Conservation (phyloP, 441 rosid genomes). For the Erodium texanum region DNA sequence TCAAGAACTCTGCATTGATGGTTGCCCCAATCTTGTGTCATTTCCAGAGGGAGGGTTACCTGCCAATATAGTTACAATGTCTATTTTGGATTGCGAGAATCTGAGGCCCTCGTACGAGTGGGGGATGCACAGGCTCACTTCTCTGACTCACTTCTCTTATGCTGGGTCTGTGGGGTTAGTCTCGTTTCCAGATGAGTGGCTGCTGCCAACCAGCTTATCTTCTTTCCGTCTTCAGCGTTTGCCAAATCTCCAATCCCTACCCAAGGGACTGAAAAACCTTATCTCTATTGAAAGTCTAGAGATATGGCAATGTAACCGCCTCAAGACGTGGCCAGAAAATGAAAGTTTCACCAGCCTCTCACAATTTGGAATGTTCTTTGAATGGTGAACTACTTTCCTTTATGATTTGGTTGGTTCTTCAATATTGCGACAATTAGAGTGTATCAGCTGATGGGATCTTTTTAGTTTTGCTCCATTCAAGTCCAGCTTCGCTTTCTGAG, state of each 20-base stretch:
- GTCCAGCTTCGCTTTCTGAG: neutral
- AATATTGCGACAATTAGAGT: neutral
- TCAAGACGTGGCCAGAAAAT: constrained; percentile 13
- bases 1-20: neutral
- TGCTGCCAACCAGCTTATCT: constrained; percentile 23
- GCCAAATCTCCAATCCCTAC: constrained; percentile 9
- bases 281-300: constrained; percentile 15
- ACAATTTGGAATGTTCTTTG: constrained; percentile 5
- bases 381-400: neutral
- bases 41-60: constrained; percentile 21
- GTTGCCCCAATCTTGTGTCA: constrained; percentile 14
- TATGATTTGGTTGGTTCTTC: neutral
- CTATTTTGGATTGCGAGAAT: constrained; percentile 16
- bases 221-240: constrained; percentile 16
- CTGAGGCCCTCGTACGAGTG: constrained; percentile 19
- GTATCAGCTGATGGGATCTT: too few relatives aligned
- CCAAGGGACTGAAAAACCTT: constrained; percentile 17
- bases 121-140: constrained; percentile 18
- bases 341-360: neutral
- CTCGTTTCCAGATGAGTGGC: constrained; percentile 21
- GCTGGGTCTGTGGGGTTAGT: constrained; percentile 18
- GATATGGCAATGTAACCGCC: constrained; percentile 18
- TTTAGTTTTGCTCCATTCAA: too few relatives aligned
- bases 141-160: constrained; percentile 13
- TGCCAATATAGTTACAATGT: neutral